Conservation (phyloP, 1,139 yeast genomes). For the Yamadazyma trypodendri region DNA sequence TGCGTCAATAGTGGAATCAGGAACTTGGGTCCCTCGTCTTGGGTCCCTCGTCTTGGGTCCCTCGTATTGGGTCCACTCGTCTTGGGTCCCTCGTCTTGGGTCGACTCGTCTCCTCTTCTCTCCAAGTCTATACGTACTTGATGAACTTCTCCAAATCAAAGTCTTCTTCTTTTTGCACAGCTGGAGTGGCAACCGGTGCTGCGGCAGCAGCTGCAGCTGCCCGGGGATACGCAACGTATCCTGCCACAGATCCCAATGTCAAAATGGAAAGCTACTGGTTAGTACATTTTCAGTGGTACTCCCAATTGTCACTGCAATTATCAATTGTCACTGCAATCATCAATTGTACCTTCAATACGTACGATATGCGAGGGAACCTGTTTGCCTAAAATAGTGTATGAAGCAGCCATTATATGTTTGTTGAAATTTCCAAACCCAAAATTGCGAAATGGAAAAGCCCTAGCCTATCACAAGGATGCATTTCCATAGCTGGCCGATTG, state of each 20-base stretch:
- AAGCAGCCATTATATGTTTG: constrained; percentile 49
- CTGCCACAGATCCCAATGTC: constrained; percentile 48
- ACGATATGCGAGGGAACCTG: constrained; percentile 65
- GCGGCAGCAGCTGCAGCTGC: constrained; percentile 33
- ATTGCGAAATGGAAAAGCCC: constrained; percentile 2
- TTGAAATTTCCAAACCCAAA: constrained; percentile 2
- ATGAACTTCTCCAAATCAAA: constrained; percentile 61
- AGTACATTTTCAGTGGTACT: constrained; percentile 8
- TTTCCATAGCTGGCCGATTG: not conserved
- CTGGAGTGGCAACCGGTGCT: constrained; percentile 25
- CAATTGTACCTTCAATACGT: constrained; percentile 24
- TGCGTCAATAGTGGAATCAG: no score
- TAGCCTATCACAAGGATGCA: constrained; percentile 1
- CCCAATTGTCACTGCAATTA: not conserved
- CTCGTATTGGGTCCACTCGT: no score
- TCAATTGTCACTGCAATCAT: not conserved
- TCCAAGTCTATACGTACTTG: constrained; percentile 40
- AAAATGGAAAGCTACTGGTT: constrained; percentile 40
- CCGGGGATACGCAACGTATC: constrained; percentile 44
- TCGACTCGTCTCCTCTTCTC: not conserved
- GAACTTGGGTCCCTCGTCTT: no score
- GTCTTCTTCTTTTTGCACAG: constrained; percentile 56
- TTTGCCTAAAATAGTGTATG: constrained; percentile 62
- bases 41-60: no score
- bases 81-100: no score